Conservation (phyloP, 2,329 filamentous ascomycete species). For the Dothideomycetes sp. region DNA sequence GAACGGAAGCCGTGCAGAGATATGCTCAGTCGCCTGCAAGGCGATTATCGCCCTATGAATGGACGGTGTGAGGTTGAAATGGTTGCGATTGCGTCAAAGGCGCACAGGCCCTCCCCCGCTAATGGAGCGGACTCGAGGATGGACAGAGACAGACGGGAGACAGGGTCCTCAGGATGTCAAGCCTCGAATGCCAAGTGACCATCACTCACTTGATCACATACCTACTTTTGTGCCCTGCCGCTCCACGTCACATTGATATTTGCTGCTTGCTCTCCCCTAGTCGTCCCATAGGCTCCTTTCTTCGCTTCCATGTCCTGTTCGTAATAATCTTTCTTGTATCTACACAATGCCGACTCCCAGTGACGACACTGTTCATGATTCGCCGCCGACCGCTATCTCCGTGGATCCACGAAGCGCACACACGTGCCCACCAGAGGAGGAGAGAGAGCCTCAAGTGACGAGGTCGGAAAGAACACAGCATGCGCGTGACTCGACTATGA, state of each 20-base stretch:
- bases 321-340: neutral
- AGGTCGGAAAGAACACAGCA: conserved; percentile 13
- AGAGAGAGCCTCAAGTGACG: conserved; percentile 19
- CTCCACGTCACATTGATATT: neutral
- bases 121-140: too few relatives aligned
- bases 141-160: too few relatives aligned
- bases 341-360: conserved; percentile 8
- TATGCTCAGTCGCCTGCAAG: too few relatives aligned
- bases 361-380: conserved; percentile 7
- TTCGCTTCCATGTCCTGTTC: neutral
- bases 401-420: conserved; percentile 6
- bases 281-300: neutral
- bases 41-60: too few relatives aligned
- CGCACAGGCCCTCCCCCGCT: too few relatives aligned
- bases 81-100: too few relatives aligned
- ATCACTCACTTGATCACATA: too few relatives aligned
- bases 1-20: too few relatives aligned
- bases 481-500: neutral
- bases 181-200: too few relatives aligned
- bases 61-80: too few relatives aligned
- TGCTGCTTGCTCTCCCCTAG: neutral
- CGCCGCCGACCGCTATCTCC: conserved; percentile 8
- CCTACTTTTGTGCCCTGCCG: neutral
- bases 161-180: too few relatives aligned
- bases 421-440: conserved; percentile 33